phyloP scores from a whole-genome alignment of 306 rosid species.

The Quercus suber region DNA sequence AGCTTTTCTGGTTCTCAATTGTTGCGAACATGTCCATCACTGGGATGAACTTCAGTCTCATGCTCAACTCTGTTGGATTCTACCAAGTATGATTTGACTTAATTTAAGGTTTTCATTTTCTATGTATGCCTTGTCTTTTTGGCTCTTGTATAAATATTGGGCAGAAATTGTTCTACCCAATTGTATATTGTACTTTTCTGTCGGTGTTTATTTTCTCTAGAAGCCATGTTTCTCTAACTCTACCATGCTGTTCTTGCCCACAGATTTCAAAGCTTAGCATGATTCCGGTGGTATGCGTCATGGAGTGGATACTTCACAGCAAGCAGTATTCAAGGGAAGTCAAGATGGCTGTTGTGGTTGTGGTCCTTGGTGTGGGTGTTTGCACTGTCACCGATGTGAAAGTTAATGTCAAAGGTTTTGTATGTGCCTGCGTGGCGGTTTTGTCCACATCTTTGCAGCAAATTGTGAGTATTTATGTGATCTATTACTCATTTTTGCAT shows the following conservation, averaged over 20 bases:
- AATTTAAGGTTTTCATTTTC: not conserved
- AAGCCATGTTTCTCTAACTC: not conserved
- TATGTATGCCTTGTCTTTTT: not conserved
- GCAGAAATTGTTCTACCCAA: too few relatives aligned
- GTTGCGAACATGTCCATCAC: constrained; percentile 86
- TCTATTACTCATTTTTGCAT: not conserved
- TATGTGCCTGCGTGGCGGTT: constrained; percentile 72
- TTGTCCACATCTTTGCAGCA: constrained; percentile 89
- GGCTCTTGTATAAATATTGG: not conserved
- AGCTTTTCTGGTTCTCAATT: constrained; percentile 87
- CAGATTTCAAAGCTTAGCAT: constrained; percentile 96
- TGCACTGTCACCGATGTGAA: constrained; percentile 93
- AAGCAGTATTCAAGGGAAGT: constrained; percentile 82
- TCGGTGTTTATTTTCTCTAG: not conserved
- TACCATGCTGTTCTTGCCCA: not conserved
- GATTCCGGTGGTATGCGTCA: constrained; percentile 95
- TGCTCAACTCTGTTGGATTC: constrained; percentile 93
- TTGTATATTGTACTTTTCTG: not conserved
- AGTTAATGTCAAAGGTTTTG: constrained; percentile 78
- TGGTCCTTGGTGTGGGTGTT: constrained; percentile 87
- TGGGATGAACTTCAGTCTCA: constrained; percentile 91
- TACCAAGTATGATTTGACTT: constrained; percentile 52
- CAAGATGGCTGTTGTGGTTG: constrained; percentile 68
- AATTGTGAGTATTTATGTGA: constrained; percentile 59
- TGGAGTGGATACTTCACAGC: constrained; percentile 91